Conservation (phyloP, 345 rosid species). For the Citrus maxima region DNA sequence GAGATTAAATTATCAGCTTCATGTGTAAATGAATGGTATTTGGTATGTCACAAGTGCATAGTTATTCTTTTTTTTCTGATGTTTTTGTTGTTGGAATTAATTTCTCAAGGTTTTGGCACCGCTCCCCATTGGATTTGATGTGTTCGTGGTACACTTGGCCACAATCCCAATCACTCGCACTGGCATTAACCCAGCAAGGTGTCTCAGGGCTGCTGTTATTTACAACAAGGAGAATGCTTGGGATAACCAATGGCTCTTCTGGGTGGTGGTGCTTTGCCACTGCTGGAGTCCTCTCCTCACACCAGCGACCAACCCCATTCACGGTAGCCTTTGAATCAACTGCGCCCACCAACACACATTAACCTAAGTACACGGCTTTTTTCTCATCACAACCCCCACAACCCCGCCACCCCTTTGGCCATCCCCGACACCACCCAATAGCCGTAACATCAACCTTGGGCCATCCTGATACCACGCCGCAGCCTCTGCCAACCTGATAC, state of each 20-base stretch:
- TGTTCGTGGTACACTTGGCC: conserved; percentile 91
- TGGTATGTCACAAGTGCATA: neutral
- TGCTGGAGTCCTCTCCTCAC: too few relatives aligned
- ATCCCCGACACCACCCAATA: too few relatives aligned
- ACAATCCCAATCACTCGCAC: conserved; percentile 89
- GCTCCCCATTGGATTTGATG: conserved; percentile 82
- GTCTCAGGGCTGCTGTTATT: conserved; percentile 75
- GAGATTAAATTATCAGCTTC: neutral
- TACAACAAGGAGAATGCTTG: conserved; percentile 51
- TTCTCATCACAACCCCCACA: too few relatives aligned
- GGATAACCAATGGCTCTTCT: conserved; percentile 88
- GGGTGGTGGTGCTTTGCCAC: conserved; percentile 32
- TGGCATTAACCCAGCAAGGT: conserved; percentile 83
- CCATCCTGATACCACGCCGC: too few relatives aligned
- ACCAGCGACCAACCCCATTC: too few relatives aligned
- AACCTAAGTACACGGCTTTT: too few relatives aligned
- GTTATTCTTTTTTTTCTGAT: neutral
- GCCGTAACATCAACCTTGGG: too few relatives aligned
- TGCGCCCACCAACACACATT: too few relatives aligned
- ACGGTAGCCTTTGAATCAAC: too few relatives aligned
- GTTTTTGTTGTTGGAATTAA: neutral
- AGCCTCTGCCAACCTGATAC: too few relatives aligned
- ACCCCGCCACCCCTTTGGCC: too few relatives aligned
- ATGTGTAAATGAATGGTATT: neutral
- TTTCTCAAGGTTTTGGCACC: conserved; percentile 70